Evolutionary conservation across 2,329 filamentous ascomycete species (phyloP).

Genomic region (Cordyceps militaris): DNA sequence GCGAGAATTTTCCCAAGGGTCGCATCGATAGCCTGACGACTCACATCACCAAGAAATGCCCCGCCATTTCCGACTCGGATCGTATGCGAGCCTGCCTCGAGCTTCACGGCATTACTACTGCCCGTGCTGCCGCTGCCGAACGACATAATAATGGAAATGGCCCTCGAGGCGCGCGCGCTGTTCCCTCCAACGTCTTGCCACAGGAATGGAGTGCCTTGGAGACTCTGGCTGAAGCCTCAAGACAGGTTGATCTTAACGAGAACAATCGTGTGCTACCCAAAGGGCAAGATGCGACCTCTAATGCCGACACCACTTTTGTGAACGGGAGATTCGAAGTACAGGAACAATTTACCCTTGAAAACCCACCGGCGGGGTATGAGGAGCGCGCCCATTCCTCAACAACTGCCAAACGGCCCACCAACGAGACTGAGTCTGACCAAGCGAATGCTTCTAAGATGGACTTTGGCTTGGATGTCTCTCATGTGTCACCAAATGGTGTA

Average conservation of each 20-base stretch:
- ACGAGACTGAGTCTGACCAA: constrained; percentile 14
- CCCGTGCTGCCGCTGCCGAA: constrained; percentile 27
- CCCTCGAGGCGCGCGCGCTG: constrained; percentile 24
- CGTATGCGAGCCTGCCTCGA: constrained; percentile 68
- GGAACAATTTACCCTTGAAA: constrained; percentile 52
- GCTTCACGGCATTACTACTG: constrained; percentile 60
- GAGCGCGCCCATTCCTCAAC: constrained; percentile 18
- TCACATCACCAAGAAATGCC: constrained; percentile 82
- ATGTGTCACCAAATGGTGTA: constrained; percentile 21
- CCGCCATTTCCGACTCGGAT: constrained; percentile 66
- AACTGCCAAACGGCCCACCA: neutral
- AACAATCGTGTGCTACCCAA: constrained; percentile 46
- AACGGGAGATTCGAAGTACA: constrained; percentile 45
- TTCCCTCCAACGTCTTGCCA: constrained; percentile 30
- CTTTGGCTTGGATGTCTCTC: constrained; percentile 14
- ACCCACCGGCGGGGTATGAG: constrained; percentile 46
- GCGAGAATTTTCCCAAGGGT: constrained; percentile 84
- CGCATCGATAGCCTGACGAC: constrained; percentile 74
- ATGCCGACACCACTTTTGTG: constrained; percentile 19
- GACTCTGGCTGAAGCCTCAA: constrained; percentile 80
- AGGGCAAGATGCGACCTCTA: constrained; percentile 25
- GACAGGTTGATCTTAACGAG: constrained; percentile 63
- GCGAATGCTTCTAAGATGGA: constrained; percentile 12
- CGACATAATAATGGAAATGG: constrained; percentile 22
- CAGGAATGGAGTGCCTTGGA: constrained; percentile 74